phyloP scores from a whole-genome alignment of 202 grass and related monocot species.

The Dendrocalamus latiflorus region DNA sequence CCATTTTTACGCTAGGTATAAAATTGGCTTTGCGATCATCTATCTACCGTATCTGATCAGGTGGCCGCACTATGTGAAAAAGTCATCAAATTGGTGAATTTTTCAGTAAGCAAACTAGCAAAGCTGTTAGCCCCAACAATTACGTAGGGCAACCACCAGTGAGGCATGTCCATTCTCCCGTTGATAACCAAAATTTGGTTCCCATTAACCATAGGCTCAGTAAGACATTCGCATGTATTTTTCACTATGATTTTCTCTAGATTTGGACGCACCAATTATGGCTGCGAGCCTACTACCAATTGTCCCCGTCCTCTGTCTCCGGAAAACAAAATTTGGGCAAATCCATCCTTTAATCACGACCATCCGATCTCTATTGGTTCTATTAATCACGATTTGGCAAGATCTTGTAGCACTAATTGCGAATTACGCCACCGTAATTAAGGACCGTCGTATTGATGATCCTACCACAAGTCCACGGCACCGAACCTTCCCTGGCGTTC shows the following conservation, averaged over 20 bases:
- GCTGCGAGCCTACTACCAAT: background rate
- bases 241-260: background rate
- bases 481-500: background rate
- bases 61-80: background rate
- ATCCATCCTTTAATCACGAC: background rate
- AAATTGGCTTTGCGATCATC: background rate
- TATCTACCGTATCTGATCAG: too few relatives aligned
- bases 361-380: background rate
- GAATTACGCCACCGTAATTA: background rate
- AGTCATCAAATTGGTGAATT: background rate
- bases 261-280: background rate
- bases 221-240: background rate
- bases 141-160: too few relatives aligned
- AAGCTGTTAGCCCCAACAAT: too few relatives aligned
- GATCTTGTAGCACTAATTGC: background rate
- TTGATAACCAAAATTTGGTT: background rate
- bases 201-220: too few relatives aligned
- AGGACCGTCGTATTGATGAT: background rate
- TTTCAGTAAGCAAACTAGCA: background rate
- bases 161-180: background rate
- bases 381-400: background rate
- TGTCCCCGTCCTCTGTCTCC: background rate
- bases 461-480: too few relatives aligned
- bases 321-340: background rate
- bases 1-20: too few relatives aligned